A percentile compares a stretch with the other conserved stretches of the same genome.
Conservation (phyloP, 108 stramenopile genomes). For the Ochromonas danica region DNA sequence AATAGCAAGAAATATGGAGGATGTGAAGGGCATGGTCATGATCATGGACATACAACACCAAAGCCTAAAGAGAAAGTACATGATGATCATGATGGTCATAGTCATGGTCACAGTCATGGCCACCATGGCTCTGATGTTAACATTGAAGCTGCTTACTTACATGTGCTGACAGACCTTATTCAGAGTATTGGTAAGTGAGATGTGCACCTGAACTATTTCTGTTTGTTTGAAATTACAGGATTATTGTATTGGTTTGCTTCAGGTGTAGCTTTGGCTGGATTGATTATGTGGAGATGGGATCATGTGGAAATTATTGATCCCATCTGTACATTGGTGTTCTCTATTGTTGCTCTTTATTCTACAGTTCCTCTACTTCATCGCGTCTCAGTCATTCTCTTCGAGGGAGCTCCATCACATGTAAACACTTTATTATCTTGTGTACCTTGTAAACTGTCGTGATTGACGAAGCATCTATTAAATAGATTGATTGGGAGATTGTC, state of each 20-base stretch:
- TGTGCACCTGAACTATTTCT: no score
- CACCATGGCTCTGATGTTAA: neutral
- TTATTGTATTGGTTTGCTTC: no score
- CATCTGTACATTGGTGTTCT: neutral
- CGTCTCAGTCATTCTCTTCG: slow-evolving; percentile 8
- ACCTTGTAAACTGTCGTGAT: no score
- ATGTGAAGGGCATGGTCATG: neutral
- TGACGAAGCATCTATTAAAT: no score
- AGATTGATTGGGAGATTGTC: neutral
- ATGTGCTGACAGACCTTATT: slow-evolving; percentile 3
- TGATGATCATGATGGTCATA: neutral
- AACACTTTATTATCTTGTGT: no score
- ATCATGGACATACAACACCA: neutral
- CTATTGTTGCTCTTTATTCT: neutral
- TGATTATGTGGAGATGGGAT: neutral
- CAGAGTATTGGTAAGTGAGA: no score
- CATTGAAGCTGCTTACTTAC: slow-evolving; percentile 6
- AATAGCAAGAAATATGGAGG: no score
- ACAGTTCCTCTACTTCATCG: neutral
- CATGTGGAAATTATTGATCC: neutral
- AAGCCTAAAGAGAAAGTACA: neutral
- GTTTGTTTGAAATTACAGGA: no score
- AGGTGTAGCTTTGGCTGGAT: neutral
- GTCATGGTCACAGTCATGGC: neutral
- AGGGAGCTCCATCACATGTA: slow-evolving; percentile 9